Conservation (phyloP, 176 grass and related monocot genomes). For the Poa pratensis region DNA sequence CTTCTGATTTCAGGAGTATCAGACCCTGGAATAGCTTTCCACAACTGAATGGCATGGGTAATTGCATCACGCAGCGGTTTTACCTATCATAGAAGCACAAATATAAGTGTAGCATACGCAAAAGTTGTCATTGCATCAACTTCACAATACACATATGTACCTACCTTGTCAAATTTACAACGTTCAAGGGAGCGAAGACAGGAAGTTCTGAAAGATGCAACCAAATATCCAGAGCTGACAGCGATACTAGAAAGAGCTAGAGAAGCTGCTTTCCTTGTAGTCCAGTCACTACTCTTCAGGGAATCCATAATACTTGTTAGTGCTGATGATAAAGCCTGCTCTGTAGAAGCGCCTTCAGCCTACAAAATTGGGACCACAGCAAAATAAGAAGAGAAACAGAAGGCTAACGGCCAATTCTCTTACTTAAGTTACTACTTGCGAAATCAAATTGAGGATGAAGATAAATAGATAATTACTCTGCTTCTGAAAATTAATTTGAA, state of each 20-base stretch:
- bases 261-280: slow-evolving; percentile 82
- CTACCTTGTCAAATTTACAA: slow-evolving; percentile 97
- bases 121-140: slow-evolving; percentile 1
- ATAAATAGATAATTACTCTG: slow-evolving; percentile 19
- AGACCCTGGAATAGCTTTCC: slow-evolving; percentile 82
- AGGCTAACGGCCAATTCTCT: not conserved
- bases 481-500: slow-evolving; percentile 20
- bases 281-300: slow-evolving; percentile 87
- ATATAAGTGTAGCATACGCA: not conserved
- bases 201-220: slow-evolving; percentile 67
- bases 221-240: slow-evolving; percentile 65
- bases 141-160: slow-evolving; percentile 19
- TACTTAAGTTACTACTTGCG: slow-evolving; percentile 9
- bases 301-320: slow-evolving; percentile 80
- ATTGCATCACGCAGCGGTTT: slow-evolving; percentile 95
- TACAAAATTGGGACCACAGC: slow-evolving; percentile 40
- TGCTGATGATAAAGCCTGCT: slow-evolving; percentile 69
- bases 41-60: slow-evolving; percentile 80
- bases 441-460: not conserved
- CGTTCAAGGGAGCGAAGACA: slow-evolving; percentile 81
- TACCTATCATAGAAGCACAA: slow-evolving; percentile 55
- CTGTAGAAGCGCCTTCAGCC: slow-evolving; percentile 83
- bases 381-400: slow-evolving; percentile 37
- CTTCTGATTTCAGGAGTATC: slow-evolving; percentile 86
- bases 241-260: slow-evolving; percentile 80